Evolutionary conservation across 202 grass and related monocot species (phyloP).

Genomic region (Zizania palustris): DNA sequence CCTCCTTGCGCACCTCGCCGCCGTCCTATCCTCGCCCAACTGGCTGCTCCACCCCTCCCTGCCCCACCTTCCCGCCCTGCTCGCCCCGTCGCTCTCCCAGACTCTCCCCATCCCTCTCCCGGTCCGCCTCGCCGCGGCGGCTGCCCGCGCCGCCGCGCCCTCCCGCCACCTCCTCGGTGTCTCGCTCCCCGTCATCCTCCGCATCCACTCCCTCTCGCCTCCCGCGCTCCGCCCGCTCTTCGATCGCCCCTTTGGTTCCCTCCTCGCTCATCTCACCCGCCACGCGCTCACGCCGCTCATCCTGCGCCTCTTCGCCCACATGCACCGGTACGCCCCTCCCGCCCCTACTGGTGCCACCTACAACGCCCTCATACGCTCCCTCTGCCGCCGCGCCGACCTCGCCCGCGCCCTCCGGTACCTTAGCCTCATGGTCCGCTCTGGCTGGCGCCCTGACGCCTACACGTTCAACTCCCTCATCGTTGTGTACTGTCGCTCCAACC

Average conservation of each 20-base stretch:
- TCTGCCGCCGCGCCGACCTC: slow-evolving; percentile 58
- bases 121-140: slow-evolving; percentile 39
- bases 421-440: slow-evolving; percentile 58
- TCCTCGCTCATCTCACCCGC: slow-evolving; percentile 44
- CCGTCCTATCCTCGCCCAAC: slow-evolving; percentile 34
- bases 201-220: slow-evolving; percentile 54
- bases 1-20: slow-evolving; percentile 48
- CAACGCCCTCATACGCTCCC: slow-evolving; percentile 60
- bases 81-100: slow-evolving; percentile 45
- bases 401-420: slow-evolving; percentile 47
- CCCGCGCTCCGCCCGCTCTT: slow-evolving; percentile 51
- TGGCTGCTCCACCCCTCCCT: slow-evolving; percentile 44
- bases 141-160: slow-evolving; percentile 39
- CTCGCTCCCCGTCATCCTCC: slow-evolving; percentile 36
- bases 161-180: slow-evolving; percentile 40
- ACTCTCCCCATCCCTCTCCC: slow-evolving; percentile 29
- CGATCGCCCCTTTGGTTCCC: slow-evolving; percentile 43
- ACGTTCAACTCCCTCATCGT: slow-evolving; percentile 65
- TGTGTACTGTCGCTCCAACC: slow-evolving; percentile 29
- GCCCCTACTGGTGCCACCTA: slow-evolving; percentile 49
- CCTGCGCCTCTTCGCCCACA: slow-evolving; percentile 52
- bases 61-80: slow-evolving; percentile 39
- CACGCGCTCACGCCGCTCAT: slow-evolving; percentile 43
- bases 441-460: slow-evolving; percentile 49
- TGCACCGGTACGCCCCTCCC: slow-evolving; percentile 39